These are phyloP conservation scores for Albifimbria verrucaria DNA, from an alignment of 2,329 filamentous ascomycete genomes.

Conservation along the genomic window DNA sequence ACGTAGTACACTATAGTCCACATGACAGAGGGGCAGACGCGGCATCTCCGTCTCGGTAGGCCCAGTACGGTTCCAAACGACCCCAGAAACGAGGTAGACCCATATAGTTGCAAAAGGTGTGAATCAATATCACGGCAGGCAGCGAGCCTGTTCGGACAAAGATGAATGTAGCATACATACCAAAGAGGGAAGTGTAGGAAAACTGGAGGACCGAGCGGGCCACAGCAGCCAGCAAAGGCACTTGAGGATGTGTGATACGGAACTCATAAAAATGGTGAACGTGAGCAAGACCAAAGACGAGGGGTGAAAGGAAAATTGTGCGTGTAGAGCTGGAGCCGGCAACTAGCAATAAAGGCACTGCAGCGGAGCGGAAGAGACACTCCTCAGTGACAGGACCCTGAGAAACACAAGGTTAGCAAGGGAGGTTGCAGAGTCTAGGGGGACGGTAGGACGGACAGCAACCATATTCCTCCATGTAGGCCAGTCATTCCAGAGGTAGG, in stretches of 20 bases:
- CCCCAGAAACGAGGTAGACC: slow-evolving; percentile 87
- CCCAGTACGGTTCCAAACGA: slow-evolving; percentile 56
- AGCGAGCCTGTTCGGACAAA: slow-evolving; percentile 83
- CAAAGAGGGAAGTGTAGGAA: slow-evolving; percentile 87
- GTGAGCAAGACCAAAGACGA: slow-evolving; percentile 92
- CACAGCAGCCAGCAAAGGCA: slow-evolving; percentile 60
- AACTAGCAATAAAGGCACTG: slow-evolving; percentile 77
- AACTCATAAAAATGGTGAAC: slow-evolving; percentile 97
- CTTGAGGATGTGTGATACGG: slow-evolving; percentile 71
- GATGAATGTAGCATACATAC: slow-evolving; percentile 87
- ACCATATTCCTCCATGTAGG: slow-evolving; percentile 84
- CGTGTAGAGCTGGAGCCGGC: slow-evolving; percentile 53
- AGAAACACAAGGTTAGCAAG: background rate
- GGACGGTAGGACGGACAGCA: slow-evolving; percentile 55
- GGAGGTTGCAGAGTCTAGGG: background rate
- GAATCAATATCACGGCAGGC: slow-evolving; percentile 69
- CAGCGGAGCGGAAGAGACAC: slow-evolving; percentile 84
- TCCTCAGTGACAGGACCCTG: slow-evolving; percentile 90
- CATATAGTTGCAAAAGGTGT: slow-evolving; percentile 90
- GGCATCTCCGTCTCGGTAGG: slow-evolving; percentile 20
- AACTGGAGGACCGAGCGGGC: slow-evolving; percentile 79
- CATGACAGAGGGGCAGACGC: slow-evolving; percentile 15
- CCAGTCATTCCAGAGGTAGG: slow-evolving; percentile 67
- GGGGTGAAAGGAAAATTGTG: slow-evolving; percentile 77
- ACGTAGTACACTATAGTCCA: slow-evolving; percentile 82